Evolutionary conservation across 768 basidiomycete genomes (phyloP).

Genomic region (Pisolithus marmoratus): DNA sequence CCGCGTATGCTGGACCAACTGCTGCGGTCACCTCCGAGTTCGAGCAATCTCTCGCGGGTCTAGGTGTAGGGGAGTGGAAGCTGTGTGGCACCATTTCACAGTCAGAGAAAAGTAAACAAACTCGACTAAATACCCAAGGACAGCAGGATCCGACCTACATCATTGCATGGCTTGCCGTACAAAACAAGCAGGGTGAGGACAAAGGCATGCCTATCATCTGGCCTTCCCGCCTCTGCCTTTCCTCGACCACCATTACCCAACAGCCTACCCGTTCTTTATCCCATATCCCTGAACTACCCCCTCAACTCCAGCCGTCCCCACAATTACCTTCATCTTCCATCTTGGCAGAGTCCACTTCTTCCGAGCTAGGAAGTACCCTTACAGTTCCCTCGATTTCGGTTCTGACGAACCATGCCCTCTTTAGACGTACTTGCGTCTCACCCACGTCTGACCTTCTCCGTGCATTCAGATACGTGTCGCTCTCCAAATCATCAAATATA

Average conservation of each 20-base stretch:
- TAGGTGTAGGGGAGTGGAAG: conserved; percentile 55
- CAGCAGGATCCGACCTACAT: conserved; percentile 36
- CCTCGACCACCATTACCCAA: conserved; percentile 32
- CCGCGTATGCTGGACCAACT: conserved; percentile 65
- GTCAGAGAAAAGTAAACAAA: conserved; percentile 18
- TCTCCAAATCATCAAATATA: conserved; percentile 46
- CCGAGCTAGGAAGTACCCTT: conserved; percentile 3
- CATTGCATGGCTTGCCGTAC: conserved; percentile 69
- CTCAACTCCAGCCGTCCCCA: conserved; percentile 53
- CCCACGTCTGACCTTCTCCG: conserved; percentile 35
- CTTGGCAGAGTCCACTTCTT: conserved; percentile 15
- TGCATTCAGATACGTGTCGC: conserved; percentile 47
- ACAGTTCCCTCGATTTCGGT: conserved; percentile 5
- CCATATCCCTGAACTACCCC: conserved; percentile 58
- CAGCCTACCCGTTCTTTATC: conserved; percentile 36
- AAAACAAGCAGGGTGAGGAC: conserved; percentile 76
- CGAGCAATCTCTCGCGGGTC: conserved; percentile 52
- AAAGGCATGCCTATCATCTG: conserved; percentile 74
- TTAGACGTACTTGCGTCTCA: conserved; percentile 28
- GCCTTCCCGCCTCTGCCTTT: conserved; percentile 55
- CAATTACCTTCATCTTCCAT: conserved; percentile 35
- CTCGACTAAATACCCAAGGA: conserved; percentile 14
- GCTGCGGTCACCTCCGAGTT: conserved; percentile 59
- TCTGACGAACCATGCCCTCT: conserved; percentile 22
- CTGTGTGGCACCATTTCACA: conserved; percentile 1